Conservation (phyloP, 1,139 yeast genomes). For the Yamadazyma atmosphaerica region DNA sequence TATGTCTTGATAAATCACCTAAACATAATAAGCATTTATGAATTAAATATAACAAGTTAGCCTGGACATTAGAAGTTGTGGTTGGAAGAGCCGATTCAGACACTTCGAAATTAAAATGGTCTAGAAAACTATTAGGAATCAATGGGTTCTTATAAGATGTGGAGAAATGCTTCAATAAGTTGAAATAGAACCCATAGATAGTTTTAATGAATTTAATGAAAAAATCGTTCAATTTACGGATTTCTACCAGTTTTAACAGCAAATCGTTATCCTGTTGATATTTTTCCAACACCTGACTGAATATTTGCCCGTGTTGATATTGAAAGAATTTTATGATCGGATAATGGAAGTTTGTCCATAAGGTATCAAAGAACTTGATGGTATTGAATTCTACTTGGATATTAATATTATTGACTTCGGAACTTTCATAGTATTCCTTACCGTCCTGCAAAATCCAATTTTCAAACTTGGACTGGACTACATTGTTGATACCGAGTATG, state of each 20-base stretch:
- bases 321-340: constrained; percentile 61
- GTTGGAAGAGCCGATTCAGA: constrained; percentile 17
- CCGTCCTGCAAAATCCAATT: constrained; percentile 39
- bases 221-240: constrained; percentile 54
- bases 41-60: constrained; percentile 47
- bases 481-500: constrained; percentile 43
- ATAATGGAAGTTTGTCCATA: constrained; percentile 65
- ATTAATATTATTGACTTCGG: constrained; percentile 14
- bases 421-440: constrained; percentile 19
- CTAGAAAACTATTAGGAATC: constrained; percentile 29
- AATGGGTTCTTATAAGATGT: constrained; percentile 35
- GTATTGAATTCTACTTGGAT: constrained; percentile 30
- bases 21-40: constrained; percentile 57
- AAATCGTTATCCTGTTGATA: constrained; percentile 16
- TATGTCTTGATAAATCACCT: constrained; percentile 63
- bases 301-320: constrained; percentile 35
- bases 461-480: constrained; percentile 44
- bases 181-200: constrained; percentile 47
- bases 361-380: constrained; percentile 38
- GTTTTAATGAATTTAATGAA: constrained; percentile 50
- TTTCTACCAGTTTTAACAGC: constrained; percentile 47
- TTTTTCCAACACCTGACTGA: constrained; percentile 13
- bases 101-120: constrained; percentile 22
- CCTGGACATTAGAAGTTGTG: constrained; percentile 26
- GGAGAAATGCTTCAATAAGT: constrained; percentile 36